Evolutionary conservation across 2,329 filamentous ascomycete species (phyloP).

Genomic region (Madurella mycetomatis): DNA sequence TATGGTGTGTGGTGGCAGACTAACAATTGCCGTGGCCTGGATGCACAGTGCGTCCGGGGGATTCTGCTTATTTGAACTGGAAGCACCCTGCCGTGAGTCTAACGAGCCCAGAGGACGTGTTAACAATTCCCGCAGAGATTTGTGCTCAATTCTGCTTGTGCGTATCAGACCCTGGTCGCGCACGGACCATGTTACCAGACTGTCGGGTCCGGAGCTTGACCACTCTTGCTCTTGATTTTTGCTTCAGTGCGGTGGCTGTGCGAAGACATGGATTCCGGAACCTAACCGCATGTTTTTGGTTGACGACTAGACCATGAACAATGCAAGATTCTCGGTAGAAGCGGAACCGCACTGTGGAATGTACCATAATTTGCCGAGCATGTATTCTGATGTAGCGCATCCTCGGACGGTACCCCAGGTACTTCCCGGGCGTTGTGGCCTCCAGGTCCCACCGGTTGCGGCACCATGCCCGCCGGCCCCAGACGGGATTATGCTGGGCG

Average conservation of each 20-base stretch:
- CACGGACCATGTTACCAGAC: constrained; percentile 11
- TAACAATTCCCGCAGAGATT: neutral
- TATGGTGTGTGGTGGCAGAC: neutral
- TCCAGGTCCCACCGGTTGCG: neutral
- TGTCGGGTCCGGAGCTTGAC: constrained; percentile 5
- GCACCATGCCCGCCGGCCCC: neutral
- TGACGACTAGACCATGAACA: too few relatives aligned
- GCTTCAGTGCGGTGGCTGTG: too few relatives aligned
- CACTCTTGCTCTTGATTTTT: neutral
- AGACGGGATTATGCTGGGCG: neutral
- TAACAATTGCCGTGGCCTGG: neutral
- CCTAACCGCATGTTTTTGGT: too few relatives aligned
- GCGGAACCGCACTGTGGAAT: too few relatives aligned
- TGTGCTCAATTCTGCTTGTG: neutral
- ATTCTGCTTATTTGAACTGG: too few relatives aligned
- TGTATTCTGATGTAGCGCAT: neutral
- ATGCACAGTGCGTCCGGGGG: neutral
- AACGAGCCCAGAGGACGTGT: neutral
- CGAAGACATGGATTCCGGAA: too few relatives aligned
- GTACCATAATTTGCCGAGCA: neutral
- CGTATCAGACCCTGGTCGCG: neutral
- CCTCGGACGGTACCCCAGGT: neutral
- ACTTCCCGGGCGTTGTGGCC: neutral
- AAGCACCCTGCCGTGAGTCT: too few relatives aligned
- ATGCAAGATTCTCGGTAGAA: too few relatives aligned